Conservation (phyloP, 495 filamentous ascomycete genomes). For the Paragyromitra xinjiangensis region DNA sequence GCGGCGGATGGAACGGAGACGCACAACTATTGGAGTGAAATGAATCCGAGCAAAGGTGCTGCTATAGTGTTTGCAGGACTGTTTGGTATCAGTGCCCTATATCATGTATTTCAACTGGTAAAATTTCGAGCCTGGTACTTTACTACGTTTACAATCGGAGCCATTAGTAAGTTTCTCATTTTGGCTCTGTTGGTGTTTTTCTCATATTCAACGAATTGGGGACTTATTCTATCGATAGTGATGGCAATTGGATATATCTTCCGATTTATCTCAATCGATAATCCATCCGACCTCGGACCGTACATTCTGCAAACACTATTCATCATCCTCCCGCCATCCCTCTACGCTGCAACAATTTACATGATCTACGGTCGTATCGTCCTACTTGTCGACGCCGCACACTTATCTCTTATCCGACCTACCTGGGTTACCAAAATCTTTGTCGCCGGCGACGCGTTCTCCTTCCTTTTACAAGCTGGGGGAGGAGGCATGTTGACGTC, state of each 20-base stretch:
- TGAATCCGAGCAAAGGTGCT: neutral
- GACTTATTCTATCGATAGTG: conserved; percentile 14
- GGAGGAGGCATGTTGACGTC: conserved; percentile 63
- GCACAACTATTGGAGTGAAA: conserved; percentile 2
- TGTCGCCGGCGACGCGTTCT: conserved; percentile 69
- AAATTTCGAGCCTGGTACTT: conserved; percentile 50
- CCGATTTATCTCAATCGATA: conserved; percentile 36
- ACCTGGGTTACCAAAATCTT: conserved; percentile 67
- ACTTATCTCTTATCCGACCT: conserved; percentile 63
- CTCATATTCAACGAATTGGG: neutral
- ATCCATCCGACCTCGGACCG: neutral
- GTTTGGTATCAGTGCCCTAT: conserved; percentile 11
- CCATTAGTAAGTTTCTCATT: conserved; percentile 31
- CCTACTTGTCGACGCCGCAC: conserved; percentile 65
- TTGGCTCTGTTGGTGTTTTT: neutral
- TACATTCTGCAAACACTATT: conserved; percentile 46
- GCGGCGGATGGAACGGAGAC: neutral
- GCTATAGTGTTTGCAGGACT: conserved; percentile 25
- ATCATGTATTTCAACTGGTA: conserved; percentile 30
- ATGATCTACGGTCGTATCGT: conserved; percentile 73
- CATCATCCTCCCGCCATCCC: conserved; percentile 63
- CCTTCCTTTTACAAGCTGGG: conserved; percentile 69
- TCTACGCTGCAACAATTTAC: conserved; percentile 75
- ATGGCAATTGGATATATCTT: conserved; percentile 43
- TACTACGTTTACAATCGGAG: conserved; percentile 23